Base-by-base conservation (phyloP, 805 yeast genomes). In the Starmerella stellata region DNA sequence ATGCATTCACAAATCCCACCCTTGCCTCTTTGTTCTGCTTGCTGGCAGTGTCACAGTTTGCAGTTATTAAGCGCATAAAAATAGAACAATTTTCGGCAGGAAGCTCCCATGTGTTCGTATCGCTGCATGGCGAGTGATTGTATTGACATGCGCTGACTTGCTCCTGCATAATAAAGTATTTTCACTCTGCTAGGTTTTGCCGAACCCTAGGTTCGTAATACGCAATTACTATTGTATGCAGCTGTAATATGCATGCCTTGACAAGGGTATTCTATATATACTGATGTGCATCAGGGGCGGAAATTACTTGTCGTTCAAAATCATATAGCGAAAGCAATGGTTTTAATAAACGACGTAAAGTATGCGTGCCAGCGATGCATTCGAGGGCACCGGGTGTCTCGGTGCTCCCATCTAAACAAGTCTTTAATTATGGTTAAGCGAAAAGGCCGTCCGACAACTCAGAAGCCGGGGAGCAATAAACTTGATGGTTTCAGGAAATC, bases 331-430 rank as follows among this genome's bases (percentile, higher is more conserved):
- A 15, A 17, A 7, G 9, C 18, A 14, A 87, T 85, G 95, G 95
- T 87, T 41, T 64, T 81, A 38, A 75, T 87, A 38, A 81, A 83
- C 52, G 96, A 95, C 29, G 76, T 80, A 47, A 87, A 90, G 55
- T 87, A 83, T 58, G 96, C 98, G 42, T 87, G 98, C 57, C 93
- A 83, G 47, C 64, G 95, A 43, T 87, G 98, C 59, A 85, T 90
- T 36, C 68, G 98, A 44, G 98, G 98, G 33, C 98, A 90, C 54
- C 65, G 98, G 38, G 98, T 87, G 34, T 79, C 95, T 1, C 74
- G 93, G 2, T 90, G 98, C 59, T 75, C 77, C 34, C 98, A 90
- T 56, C 73, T 85, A 0, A 94, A 90, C 48, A 81, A 80, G 52
- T 92, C 93, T 4, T 62, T 90, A 48, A 76, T 79, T 55, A 78